A percentile compares a stretch with the other conserved stretches of the same genome.
These are phyloP conservation scores for Chaetothyriales sp. DNA, from an alignment of 2,329 filamentous ascomycete species.

Conservation along the genomic window DNA sequence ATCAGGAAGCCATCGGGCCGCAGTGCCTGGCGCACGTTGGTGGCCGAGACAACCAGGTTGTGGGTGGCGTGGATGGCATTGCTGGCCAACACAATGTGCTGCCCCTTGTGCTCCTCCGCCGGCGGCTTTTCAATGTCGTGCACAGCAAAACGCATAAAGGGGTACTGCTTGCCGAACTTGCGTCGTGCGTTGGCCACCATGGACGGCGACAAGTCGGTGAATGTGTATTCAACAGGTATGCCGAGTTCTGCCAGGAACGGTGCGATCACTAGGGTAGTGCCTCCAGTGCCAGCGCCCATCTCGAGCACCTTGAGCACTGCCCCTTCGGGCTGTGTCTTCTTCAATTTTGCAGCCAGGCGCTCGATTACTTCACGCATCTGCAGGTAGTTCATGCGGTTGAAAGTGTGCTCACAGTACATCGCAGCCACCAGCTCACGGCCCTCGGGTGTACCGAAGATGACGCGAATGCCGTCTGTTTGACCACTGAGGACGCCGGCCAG, in stretches of 20 bases:
- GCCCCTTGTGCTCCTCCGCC: constrained; percentile 9
- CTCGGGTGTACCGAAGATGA: constrained; percentile 27
- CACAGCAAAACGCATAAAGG: no score
- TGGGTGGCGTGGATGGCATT: constrained; percentile 24
- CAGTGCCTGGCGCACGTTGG: constrained; percentile 16
- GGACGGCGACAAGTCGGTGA: constrained; percentile 15
- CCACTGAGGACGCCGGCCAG: constrained; percentile 20
- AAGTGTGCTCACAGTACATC: constrained; percentile 24
- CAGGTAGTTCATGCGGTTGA: constrained; percentile 22
- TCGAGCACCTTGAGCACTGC: constrained; percentile 20
- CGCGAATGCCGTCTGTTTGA: constrained; percentile 24
- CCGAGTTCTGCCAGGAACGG: constrained; percentile 17
- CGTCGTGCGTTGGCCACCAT: constrained; percentile 10
- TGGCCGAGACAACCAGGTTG: constrained; percentile 15
- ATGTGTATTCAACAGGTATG: constrained; percentile 24
- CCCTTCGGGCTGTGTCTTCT: no score
- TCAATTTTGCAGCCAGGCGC: no score
- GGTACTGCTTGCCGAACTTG: constrained; percentile 12
- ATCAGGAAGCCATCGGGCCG: no score
- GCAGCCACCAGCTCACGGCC: constrained; percentile 23
- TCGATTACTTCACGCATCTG: constrained; percentile 24
- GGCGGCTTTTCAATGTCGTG: constrained; percentile 10
- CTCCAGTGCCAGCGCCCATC: constrained; percentile 26
- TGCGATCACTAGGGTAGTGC: constrained; percentile 22
- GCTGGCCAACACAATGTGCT: constrained; percentile 23